Conservation (phyloP, 805 yeast genomes). For the Myxozyma monticola region DNA sequence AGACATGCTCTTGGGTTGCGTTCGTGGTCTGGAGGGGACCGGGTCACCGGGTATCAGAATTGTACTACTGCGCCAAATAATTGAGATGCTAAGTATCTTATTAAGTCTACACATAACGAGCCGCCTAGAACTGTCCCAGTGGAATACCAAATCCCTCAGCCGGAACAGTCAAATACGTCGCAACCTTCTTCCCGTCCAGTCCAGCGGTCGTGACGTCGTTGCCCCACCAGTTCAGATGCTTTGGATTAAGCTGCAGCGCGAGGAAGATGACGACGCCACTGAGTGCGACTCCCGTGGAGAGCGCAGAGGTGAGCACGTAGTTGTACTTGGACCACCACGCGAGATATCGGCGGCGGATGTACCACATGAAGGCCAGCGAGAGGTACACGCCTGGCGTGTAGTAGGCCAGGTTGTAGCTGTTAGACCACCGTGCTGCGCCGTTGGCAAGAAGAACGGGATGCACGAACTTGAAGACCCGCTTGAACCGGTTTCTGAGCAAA, state of each 20-base stretch:
- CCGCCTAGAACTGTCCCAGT: not conserved
- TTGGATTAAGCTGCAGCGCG: slow-evolving; percentile 47
- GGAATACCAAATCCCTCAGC: slow-evolving; percentile 16
- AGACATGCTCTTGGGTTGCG: no score
- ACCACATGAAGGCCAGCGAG: slow-evolving; percentile 49
- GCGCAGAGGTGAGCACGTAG: slow-evolving; percentile 62
- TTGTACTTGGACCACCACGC: no score
- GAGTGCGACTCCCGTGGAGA: slow-evolving; percentile 66
- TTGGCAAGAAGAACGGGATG: slow-evolving; percentile 11
- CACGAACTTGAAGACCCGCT: no score
- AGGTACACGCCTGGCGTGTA: slow-evolving; percentile 9
- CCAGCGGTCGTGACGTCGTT: slow-evolving; percentile 36
- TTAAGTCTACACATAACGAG: not conserved
- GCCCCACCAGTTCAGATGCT: slow-evolving; percentile 64
- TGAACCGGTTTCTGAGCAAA: no score
- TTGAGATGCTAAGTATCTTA: no score
- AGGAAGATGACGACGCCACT: slow-evolving; percentile 59
- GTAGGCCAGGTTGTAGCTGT: slow-evolving; percentile 11
- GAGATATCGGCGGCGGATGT: slow-evolving; percentile 52
- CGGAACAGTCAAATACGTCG: slow-evolving; percentile 7
- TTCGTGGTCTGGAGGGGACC: no score
- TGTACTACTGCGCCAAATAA: no score
- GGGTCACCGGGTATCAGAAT: no score
- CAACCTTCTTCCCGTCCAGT: slow-evolving; percentile 9
- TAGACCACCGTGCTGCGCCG: slow-evolving; percentile 11